Conservation (phyloP, 306 rosid genomes). For the Rosa rugosa region DNA sequence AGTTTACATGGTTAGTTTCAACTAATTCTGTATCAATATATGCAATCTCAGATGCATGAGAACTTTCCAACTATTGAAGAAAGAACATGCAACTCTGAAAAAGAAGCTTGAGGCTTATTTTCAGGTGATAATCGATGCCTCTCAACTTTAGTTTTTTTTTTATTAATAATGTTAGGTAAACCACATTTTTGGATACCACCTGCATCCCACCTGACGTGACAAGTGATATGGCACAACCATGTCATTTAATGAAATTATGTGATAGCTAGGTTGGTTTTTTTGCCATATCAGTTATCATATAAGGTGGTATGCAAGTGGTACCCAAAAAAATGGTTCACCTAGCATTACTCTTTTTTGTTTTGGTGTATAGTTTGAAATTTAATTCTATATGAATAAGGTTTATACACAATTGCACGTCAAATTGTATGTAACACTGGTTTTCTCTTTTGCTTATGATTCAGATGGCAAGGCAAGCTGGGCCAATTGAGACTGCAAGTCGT, state of each 20-base stretch:
- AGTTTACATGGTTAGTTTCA: not conserved
- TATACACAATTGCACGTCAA: not conserved
- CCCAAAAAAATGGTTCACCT: no score
- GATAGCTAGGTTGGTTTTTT: no score
- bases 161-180: not conserved
- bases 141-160: not conserved
- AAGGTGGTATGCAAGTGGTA: no score
- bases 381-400: not conserved
- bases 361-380: not conserved
- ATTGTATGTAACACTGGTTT: not conserved
- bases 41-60: conserved; percentile 59
- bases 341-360: no score
- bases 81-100: conserved; percentile 66
- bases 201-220: no score
- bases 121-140: conserved; percentile 45
- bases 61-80: conserved; percentile 80
- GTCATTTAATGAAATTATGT: no score
- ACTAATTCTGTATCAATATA: not conserved
- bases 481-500: conserved; percentile 46
- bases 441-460: conserved; percentile 16
- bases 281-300: no score
- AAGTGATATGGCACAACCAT: no score
- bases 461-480: conserved; percentile 70
- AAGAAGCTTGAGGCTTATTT: conserved; percentile 92
- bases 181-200: no score